phyloP scores from a whole-genome alignment of 192 early-diverging fungal genomes.

The Thoreauomyces humboldtii region DNA sequence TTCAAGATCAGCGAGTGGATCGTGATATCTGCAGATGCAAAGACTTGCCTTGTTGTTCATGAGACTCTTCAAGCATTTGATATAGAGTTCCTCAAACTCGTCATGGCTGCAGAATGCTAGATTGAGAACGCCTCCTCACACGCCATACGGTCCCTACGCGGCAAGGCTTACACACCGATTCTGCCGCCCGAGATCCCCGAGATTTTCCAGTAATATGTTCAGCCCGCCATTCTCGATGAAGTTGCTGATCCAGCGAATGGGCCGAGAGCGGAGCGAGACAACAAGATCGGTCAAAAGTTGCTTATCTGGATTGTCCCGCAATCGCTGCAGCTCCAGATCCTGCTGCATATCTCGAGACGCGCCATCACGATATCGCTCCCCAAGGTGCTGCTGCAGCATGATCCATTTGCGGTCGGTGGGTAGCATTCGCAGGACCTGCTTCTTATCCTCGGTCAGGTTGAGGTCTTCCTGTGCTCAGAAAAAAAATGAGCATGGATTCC shows the following conservation, averaged over 20 bases:
- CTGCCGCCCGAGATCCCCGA: constrained; percentile 39
- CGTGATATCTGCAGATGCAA: neutral
- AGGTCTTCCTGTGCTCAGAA: constrained; percentile 42
- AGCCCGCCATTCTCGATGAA: constrained; percentile 58
- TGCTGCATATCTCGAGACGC: constrained; percentile 35
- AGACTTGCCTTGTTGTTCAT: constrained; percentile 53
- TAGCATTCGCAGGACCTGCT: constrained; percentile 39
- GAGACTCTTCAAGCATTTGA: constrained; percentile 54
- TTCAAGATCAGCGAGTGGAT: neutral
- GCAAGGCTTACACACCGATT: constrained; percentile 25
- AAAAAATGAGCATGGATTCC: neutral
- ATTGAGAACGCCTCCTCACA: neutral
- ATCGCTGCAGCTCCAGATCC: constrained; percentile 44
- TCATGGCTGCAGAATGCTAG: constrained; percentile 34
- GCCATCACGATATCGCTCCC: constrained; percentile 44
- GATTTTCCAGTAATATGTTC: constrained; percentile 41
- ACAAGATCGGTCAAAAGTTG: constrained; percentile 43
- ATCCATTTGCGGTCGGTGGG: constrained; percentile 49
- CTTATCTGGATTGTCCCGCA: constrained; percentile 36
- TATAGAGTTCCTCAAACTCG: constrained; percentile 54
- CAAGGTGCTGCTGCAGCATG: constrained; percentile 48
- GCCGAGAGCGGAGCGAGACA: constrained; percentile 44
- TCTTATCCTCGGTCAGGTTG: constrained; percentile 53
- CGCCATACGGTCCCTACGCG: neutral
- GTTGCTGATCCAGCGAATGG: constrained; percentile 53